These are phyloP conservation scores for Actinomortierella wolfii DNA, from an alignment of 371 early-diverging fungal genomes.

Conservation along the genomic window DNA sequence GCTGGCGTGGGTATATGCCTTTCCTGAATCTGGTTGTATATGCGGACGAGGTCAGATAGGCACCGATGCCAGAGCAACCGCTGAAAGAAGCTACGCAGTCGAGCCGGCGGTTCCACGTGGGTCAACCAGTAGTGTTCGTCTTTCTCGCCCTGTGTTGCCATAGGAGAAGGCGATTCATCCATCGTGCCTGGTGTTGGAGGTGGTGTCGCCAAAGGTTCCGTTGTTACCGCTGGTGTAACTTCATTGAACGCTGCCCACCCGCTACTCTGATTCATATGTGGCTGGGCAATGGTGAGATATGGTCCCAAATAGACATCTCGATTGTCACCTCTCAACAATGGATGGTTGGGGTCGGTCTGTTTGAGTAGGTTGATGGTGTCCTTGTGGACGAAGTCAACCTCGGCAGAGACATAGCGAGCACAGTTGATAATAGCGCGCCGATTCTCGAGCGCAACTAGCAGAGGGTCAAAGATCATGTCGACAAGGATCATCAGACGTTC, in stretches of 20 bases:
- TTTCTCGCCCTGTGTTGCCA: neutral
- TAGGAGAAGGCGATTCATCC: neutral
- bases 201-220: neutral
- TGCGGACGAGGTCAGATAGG: constrained; percentile 19
- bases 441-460: constrained; percentile 20
- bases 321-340: constrained; percentile 12
- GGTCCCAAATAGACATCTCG: constrained; percentile 19
- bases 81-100: constrained; percentile 31
- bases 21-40: constrained; percentile 26
- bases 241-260: constrained; percentile 5
- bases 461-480: constrained; percentile 36
- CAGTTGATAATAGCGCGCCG: constrained; percentile 44
- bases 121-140: constrained; percentile 5
- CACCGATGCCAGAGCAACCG: constrained; percentile 44
- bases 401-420: constrained; percentile 40
- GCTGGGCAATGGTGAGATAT: constrained; percentile 20
- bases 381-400: constrained; percentile 16
- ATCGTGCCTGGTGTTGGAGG: neutral
- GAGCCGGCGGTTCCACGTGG: constrained; percentile 15
- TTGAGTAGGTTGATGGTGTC: constrained; percentile 5
- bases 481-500: constrained; percentile 26
- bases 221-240: neutral
- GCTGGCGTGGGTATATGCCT: constrained; percentile 6
- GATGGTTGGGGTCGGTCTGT: constrained; percentile 7
- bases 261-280: constrained; percentile 2